phyloP scores from a whole-genome alignment of 495 filamentous ascomycete genomes.

The Lepidopterella palustris region DNA sequence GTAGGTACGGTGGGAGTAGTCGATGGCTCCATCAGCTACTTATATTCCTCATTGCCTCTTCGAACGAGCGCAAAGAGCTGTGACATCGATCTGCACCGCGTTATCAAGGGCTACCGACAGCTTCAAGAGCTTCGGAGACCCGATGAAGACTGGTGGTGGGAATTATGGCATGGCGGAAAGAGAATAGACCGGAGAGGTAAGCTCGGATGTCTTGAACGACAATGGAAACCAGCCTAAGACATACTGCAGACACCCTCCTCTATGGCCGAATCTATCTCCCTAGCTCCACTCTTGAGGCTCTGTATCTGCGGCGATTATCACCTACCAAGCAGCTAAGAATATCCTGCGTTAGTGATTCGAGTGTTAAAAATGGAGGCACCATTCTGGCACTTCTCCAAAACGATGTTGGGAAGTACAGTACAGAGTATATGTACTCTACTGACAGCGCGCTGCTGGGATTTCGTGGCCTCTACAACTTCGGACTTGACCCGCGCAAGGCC shows the following conservation, averaged over 20 bases:
- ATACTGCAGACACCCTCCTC: conserved; percentile 55
- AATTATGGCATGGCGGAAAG: conserved; percentile 45
- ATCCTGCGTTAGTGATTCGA: conserved; percentile 70
- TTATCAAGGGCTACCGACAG: conserved; percentile 66
- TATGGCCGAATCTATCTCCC: conserved; percentile 89
- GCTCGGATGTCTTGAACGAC: not conserved
- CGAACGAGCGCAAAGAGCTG: conserved; percentile 48
- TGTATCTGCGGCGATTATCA: conserved; percentile 76
- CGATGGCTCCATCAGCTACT: conserved; percentile 85
- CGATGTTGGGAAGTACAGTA: conserved; percentile 79
- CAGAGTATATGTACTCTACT: conserved; percentile 86
- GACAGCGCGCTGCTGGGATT: conserved; percentile 84
- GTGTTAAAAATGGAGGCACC: conserved; percentile 68
- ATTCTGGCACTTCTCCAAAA: conserved; percentile 76
- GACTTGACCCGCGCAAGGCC: conserved; percentile 58
- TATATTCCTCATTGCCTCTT: conserved; percentile 77
- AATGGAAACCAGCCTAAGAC: not conserved
- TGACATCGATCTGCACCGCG: conserved; percentile 54
- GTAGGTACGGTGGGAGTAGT: conserved; percentile 78
- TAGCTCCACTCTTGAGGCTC: conserved; percentile 72
- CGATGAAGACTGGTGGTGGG: conserved; percentile 45
- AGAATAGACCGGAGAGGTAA: conserved; percentile 38
- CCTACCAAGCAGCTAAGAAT: conserved; percentile 73
- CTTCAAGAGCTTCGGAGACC: conserved; percentile 47
- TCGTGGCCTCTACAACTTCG: conserved; percentile 90